phyloP scores from a whole-genome alignment of 805 yeast genomes.

The Metschnikowia kofuensis region DNA sequence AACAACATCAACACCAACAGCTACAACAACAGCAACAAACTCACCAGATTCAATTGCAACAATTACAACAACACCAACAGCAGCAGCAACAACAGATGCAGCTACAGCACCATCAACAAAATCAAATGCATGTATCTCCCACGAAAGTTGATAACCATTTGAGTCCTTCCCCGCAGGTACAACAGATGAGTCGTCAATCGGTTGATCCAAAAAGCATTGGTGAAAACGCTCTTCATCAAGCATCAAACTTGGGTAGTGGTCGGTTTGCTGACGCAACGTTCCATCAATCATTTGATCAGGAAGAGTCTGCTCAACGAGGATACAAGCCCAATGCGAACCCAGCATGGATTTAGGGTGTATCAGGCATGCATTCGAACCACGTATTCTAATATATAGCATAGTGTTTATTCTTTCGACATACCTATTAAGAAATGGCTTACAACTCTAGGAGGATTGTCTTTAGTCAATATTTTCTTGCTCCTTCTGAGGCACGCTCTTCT shows the following conservation, averaged over 20 bases:
- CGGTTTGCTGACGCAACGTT: slow-evolving; percentile 6
- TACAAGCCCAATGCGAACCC: slow-evolving; percentile 16
- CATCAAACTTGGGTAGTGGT: slow-evolving; percentile 2
- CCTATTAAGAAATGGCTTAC: not conserved
- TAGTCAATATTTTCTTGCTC: slow-evolving; percentile 12
- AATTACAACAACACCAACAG: slow-evolving; percentile 6
- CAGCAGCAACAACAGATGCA: slow-evolving; percentile 11
- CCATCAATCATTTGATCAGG: slow-evolving; percentile 13
- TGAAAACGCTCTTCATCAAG: not conserved
- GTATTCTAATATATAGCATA: too few relatives aligned
- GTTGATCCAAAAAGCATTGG: slow-evolving; percentile 3
- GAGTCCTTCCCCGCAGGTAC: slow-evolving; percentile 5
- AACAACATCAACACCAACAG: slow-evolving; percentile 10
- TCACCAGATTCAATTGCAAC: slow-evolving; percentile 10
- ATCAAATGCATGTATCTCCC: slow-evolving; percentile 7
- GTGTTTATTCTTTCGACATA: not conserved
- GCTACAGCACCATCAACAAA: slow-evolving; percentile 8
- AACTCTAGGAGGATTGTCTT: not conserved
- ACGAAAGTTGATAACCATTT: slow-evolving; percentile 4
- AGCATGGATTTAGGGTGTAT: slow-evolving; percentile 16
- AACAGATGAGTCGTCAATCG: slow-evolving; percentile 6
- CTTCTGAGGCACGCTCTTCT: slow-evolving; percentile 5
- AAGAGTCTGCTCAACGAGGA: slow-evolving; percentile 10
- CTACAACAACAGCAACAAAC: slow-evolving; percentile 10
- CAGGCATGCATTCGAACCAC: too few relatives aligned